Evolutionary conservation across 2,329 filamentous ascomycete genomes (phyloP), one percentile per base, ranked within the genome.

Genomic region (Neoscytalidium dimidiatum): DNA sequence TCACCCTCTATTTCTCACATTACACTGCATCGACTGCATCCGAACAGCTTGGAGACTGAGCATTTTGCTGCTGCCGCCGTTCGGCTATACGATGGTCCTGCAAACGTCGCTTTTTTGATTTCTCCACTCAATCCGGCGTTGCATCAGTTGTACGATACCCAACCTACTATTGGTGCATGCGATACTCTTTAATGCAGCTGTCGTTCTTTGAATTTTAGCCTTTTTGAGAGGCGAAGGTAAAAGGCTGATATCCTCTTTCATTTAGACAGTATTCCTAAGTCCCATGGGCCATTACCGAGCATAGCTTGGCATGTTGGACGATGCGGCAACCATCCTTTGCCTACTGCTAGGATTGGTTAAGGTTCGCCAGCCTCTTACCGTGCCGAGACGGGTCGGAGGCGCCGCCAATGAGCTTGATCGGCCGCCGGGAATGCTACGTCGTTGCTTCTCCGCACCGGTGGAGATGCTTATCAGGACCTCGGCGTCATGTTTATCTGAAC

Each of bases 121-220:
- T 44, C 31, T 43, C 19, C 4, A 11, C 14, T 44, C 29, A 31
- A 31, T 56, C 31, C 28, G 28, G 35, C 53, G 38, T 58, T 58
- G 53, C 53, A 58, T 58, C 38, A 58, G 38, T 26, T 19, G 21
- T 58, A 58, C 53, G 53, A 58, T 58, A 58, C 38, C 53, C 53
- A n/a, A n/a, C 53, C 53, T 58, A 31, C 38, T 44, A 44, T 21
- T 41, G 53, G 21, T 58, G 53, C 38, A 31, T 43, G 23, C 53
- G 44, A n/a, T 43, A n/a, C 21, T n/a, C 17, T 21, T 31, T 44
- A 21, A 58, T 56, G 3, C 9, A 56, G 14, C 11, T 17, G 6
- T 26, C 31, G 26, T 43, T 44, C 14, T 19, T 31, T n/a, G n/a
- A n/a, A n/a, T n/a, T n/a, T n/a, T n/a, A n/a, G n/a, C n/a, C n/a